Base-by-base conservation (phyloP, 257 asterid species). In the Solanum pennellii region DNA sequence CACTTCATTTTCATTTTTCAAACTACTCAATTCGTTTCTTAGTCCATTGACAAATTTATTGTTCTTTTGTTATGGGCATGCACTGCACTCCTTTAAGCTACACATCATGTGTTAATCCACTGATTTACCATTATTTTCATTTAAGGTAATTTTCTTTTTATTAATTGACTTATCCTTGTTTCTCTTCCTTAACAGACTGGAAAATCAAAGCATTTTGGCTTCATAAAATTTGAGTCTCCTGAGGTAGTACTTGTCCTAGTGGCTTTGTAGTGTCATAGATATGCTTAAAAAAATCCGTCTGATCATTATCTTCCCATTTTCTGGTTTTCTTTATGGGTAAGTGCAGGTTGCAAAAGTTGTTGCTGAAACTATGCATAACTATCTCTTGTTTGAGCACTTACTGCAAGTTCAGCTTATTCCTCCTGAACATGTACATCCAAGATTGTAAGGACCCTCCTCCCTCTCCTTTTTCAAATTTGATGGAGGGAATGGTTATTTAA, bases 121-220 rank as follows among this genome's bases (percentile, higher is more conserved):
- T 60, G 49, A 66, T 42, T 31, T 83, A 33, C 59, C n/a, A 71
- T 83, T 74, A 74, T 74, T 20, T 74, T 47, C 49, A 20, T 86
- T 86, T 15, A 11, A 21, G 83, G 11, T 47, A 14, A 29, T 79
- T 82, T 72, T 79, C 84, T 79, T 25, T 44, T 25, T 77, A 8
- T 77, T 79, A 41, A 16, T 27, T 16, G 7, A 82, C 86, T 90
- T 11, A 89, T 87, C 52, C 23, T 80, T 39, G 68, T n/a, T 79
- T 31, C 10, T 33, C 86, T 86, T 86, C 85, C 59, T 88, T 79
- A 60, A 88, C 97, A 97, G 98, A 97, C 98, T 0, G 99, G 98
- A 86, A 97, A 95, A 89, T 94, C 98, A 31, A 95, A 92, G 94
- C 98, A 97, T 91, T 97, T 91, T 90, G 99, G 98, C 85, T 95